Percentiles rank a stretch among this genome's conserved stretches.
Conservation (phyloP, 257 asterid genomes). For the Jacaranda mimosifolia region DNA sequence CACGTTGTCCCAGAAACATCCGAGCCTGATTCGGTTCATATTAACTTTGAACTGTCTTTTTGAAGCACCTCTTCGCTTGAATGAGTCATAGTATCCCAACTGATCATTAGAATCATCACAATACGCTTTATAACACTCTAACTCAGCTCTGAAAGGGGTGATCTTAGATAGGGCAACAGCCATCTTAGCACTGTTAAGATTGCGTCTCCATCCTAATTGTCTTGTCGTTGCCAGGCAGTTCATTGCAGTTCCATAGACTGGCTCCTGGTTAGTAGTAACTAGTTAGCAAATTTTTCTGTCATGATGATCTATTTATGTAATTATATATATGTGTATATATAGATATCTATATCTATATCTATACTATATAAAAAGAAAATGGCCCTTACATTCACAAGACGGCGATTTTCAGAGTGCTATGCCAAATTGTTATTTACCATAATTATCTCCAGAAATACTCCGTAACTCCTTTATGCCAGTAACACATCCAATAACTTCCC, state of each 20-base stretch:
- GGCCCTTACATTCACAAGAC: too few relatives aligned
- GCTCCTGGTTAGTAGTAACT: constrained; percentile 48
- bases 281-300: neutral
- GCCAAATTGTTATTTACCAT: too few relatives aligned
- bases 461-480: too few relatives aligned
- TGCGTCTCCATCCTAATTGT: constrained; percentile 63
- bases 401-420: too few relatives aligned
- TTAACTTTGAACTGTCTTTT: constrained; percentile 56
- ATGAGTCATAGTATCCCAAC: constrained; percentile 74
- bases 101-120: constrained; percentile 66
- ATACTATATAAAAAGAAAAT: too few relatives aligned
- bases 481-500: too few relatives aligned
- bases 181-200: constrained; percentile 68
- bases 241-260: constrained; percentile 51
- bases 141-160: constrained; percentile 65
- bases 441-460: too few relatives aligned
- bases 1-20: constrained; percentile 61
- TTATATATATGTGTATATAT: too few relatives aligned
- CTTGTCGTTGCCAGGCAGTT: constrained; percentile 61
- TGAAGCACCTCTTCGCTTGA: constrained; percentile 68
- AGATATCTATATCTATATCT: too few relatives aligned
- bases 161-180: constrained; percentile 58
- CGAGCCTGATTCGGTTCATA: constrained; percentile 63
- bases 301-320: too few relatives aligned
- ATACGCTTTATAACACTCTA: constrained; percentile 66